Evolutionary conservation across 2,329 filamentous ascomycete species (phyloP), one percentile per base, ranked within the genome.

Genomic region (Talaromyces sp.): DNA sequence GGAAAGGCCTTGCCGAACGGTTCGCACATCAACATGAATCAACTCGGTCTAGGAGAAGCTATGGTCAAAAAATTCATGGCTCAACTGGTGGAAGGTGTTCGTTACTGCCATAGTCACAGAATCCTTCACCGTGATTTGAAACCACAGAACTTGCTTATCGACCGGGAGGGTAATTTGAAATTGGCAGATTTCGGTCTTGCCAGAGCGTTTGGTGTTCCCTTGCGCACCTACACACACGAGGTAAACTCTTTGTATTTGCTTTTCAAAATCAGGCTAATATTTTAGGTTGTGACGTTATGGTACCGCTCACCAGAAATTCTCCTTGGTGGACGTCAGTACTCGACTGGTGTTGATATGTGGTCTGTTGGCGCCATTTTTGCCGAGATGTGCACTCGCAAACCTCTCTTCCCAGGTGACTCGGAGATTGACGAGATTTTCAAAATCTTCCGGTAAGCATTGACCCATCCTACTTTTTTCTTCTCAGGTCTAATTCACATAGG

Each of bases 351-450:
- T 48, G 93, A 97, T 74, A 97, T 97, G 91, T 97, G 93, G 93
- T 95, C 91, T 37, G 89, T 93, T 59, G 93, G 93, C 67, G 95
- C 92, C 78, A 97, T 97, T 78, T 96, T 97, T 77, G 93, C 93
- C 10, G 93, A 97, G 79, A 97, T 97, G 93, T 96, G 92, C 79
- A 97, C 93, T 1, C 87, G 92, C 73, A 96, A 96, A 80, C 92
- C 93, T 5, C 83, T 97, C 50, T 97, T 97, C 82, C 92, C 93
- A 13, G 93, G 93, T 65, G 93, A 97, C 76, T 95, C 91, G 5
- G 92, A 96, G 76, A 96, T 96, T 78, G 92, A 96, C 74, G 92
- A 96, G 79, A 96, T 96, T 74, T 96, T 96, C 84, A 95, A 94
- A 82, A 96, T 90, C 76, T 97, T 97, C 88, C 87, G 89, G 91